phyloP scores from a whole-genome alignment of 768 basidiomycete species.

The Tulasnella sp. region DNA sequence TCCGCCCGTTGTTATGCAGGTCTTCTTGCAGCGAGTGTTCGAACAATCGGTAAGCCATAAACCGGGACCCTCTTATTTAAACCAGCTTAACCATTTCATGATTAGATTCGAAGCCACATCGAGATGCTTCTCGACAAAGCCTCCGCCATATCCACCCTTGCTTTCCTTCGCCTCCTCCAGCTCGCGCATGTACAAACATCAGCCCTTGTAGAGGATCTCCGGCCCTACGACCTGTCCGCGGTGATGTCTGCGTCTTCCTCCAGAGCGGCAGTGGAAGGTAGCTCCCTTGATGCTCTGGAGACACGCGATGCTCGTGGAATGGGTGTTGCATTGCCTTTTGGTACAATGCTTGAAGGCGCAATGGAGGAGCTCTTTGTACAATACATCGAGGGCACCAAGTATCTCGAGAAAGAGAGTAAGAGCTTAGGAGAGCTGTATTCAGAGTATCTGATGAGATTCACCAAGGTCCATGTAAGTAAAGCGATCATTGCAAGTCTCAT shows the following conservation, averaged over 20 bases:
- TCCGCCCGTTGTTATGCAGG: conserved; percentile 94
- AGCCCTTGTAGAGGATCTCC: conserved; percentile 82
- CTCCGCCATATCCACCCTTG: conserved; percentile 73
- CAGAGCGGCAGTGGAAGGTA: not conserved
- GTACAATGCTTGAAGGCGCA: conserved; percentile 87
- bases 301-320: conserved; percentile 25
- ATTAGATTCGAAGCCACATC: conserved; percentile 93
- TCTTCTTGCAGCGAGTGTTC: conserved; percentile 94
- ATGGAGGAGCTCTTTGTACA: conserved; percentile 96
- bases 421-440: conserved; percentile 78
- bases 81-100: not conserved
- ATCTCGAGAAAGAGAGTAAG: conserved; percentile 87
- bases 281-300: conserved; percentile 24
- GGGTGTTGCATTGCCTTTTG: conserved; percentile 54
- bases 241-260: conserved; percentile 18
- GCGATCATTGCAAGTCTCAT: not conserved
- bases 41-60: conserved; percentile 77
- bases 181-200: conserved; percentile 79
- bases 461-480: conserved; percentile 78
- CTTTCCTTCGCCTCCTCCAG: conserved; percentile 86
- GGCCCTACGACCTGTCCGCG: conserved; percentile 79
- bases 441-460: conserved; percentile 65
- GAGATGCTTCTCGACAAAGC: conserved; percentile 81
- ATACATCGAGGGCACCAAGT: conserved; percentile 86
- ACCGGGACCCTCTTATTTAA: too few relatives aligned